Conservation (phyloP, 2,329 filamentous ascomycete genomes). For the Paramyrothecium sp. region DNA sequence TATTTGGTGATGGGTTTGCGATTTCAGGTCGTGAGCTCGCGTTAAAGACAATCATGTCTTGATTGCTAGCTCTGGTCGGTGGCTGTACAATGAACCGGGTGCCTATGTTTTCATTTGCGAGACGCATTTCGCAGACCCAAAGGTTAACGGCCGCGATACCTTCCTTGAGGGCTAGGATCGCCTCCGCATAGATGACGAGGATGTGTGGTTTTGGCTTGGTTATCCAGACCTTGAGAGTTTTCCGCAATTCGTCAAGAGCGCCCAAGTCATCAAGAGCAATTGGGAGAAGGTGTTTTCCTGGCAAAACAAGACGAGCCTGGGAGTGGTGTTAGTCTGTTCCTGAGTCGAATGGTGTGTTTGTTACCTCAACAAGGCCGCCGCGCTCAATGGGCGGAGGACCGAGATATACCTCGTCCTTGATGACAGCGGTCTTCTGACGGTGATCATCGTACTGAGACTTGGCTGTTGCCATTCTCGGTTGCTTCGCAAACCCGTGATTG, state of each 20-base stretch:
- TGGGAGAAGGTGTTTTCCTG: conserved; percentile 23
- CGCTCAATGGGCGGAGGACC: conserved; percentile 17
- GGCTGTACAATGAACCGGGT: conserved; percentile 25
- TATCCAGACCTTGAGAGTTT: conserved; percentile 29
- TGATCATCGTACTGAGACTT: conserved; percentile 18
- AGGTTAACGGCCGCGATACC: conserved; percentile 24
- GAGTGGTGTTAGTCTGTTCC: conserved; percentile 7
- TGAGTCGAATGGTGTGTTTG: background rate
- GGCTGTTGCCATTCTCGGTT: conserved; percentile 14
- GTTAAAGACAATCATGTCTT: conserved; percentile 16
- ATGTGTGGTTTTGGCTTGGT: conserved; percentile 16
- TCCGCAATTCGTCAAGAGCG: conserved; percentile 25
- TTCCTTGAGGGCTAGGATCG: conserved; percentile 19
- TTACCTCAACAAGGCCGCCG: conserved; percentile 20
- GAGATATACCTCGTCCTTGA: conserved; percentile 17
- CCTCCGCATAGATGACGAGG: conserved; percentile 22
- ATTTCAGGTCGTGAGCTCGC: conserved; percentile 20
- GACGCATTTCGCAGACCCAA: conserved; percentile 29
- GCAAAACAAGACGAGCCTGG: conserved; percentile 24
- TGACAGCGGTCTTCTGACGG: conserved; percentile 12
- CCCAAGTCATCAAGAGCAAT: conserved; percentile 17
- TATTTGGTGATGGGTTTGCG: background rate
- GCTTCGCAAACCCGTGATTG: conserved; percentile 6
- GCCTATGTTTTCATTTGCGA: conserved; percentile 19
- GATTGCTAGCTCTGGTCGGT: conserved; percentile 10